A percentile compares a stretch with the other conserved stretches of the same genome.
Conservation (phyloP, 2,329 filamentous ascomycete genomes). For the Xylaria sp. region DNA sequence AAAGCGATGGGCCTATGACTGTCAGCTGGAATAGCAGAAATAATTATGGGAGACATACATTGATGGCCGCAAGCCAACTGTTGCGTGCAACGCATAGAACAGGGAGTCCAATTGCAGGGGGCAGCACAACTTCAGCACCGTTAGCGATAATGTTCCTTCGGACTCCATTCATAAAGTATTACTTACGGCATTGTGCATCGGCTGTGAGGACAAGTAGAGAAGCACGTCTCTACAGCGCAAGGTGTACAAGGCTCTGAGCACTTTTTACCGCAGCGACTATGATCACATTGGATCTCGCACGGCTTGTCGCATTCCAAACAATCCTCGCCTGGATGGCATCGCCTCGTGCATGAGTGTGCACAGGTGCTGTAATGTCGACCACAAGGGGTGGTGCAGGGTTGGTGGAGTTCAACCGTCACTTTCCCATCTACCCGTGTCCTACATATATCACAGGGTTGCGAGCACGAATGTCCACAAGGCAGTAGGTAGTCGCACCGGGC, state of each 20-base stretch:
- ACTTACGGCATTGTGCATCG: slow-evolving; percentile 34
- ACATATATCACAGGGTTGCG: neutral
- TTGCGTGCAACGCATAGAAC: slow-evolving; percentile 20
- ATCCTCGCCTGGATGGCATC: slow-evolving; percentile 49
- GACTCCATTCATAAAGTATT: neutral
- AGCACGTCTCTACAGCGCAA: slow-evolving; percentile 53
- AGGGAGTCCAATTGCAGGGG: slow-evolving; percentile 28
- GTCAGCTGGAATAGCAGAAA: neutral
- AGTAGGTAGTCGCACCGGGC: neutral
- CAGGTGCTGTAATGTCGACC: slow-evolving; percentile 44
- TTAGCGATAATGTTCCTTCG: neutral
- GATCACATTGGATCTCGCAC: slow-evolving; percentile 8
- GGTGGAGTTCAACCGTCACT: slow-evolving; percentile 1
- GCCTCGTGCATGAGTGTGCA: neutral
- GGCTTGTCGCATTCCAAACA: slow-evolving; percentile 55
- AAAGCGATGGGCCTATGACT: slow-evolving; percentile 22
- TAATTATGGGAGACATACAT: slow-evolving; percentile 7
- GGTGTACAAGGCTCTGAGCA: slow-evolving; percentile 61
- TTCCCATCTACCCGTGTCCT: neutral
- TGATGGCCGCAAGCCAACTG: slow-evolving; percentile 25
- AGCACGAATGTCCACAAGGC: slow-evolving; percentile 4
- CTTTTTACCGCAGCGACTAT: slow-evolving; percentile 4
- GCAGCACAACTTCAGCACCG: slow-evolving; percentile 19
- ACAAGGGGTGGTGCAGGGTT: slow-evolving; percentile 23
- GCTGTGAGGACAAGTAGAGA: slow-evolving; percentile 59